Conservation (phyloP, 371 early-diverging fungal species). For the Rhizopus stolonifer region DNA sequence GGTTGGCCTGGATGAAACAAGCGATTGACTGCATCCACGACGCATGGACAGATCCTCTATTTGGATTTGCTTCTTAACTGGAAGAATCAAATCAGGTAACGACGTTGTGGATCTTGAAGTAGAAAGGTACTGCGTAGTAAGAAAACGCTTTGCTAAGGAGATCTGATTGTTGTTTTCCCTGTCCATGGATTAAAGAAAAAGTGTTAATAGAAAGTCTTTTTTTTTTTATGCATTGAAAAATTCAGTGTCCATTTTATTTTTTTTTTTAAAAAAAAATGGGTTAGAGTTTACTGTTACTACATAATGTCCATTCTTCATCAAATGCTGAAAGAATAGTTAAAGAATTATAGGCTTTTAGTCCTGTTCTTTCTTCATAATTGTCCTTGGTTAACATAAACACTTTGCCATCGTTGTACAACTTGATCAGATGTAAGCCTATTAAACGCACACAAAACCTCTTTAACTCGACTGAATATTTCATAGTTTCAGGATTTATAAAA, state of each 20-base stretch:
- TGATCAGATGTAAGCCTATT: constrained; percentile 19
- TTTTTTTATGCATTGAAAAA: too few species aligned
- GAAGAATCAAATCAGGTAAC: constrained; percentile 33
- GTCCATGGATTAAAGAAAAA: neutral
- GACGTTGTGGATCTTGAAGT: constrained; percentile 40
- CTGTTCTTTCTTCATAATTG: neutral
- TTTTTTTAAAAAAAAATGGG: too few species aligned
- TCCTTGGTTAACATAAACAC: constrained; percentile 2
- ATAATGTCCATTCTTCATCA: too few species aligned
- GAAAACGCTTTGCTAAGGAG: constrained; percentile 4
- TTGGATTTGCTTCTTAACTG: constrained; percentile 22
- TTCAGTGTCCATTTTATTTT: too few species aligned
- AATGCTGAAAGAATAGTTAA: too few species aligned
- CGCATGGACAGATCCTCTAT: constrained; percentile 19
- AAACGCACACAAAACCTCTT: constrained; percentile 16
- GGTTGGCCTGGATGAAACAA: neutral
- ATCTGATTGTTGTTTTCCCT: too few species aligned
- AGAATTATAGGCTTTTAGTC: too few species aligned
- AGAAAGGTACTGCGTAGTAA: constrained; percentile 21
- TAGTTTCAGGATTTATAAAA: constrained; percentile 7
- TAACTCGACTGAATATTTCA: constrained; percentile 3
- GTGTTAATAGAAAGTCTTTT: too few species aligned
- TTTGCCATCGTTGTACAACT: constrained; percentile 26
- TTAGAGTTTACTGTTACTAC: neutral
- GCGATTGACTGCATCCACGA: constrained; percentile 19